Percentiles rank a stretch among this genome's conserved stretches.
Evolutionary conservation across 1,284 basidiomycete species (phyloP).

Genomic region (Cutaneotrichosporon spelunceum): DNA sequence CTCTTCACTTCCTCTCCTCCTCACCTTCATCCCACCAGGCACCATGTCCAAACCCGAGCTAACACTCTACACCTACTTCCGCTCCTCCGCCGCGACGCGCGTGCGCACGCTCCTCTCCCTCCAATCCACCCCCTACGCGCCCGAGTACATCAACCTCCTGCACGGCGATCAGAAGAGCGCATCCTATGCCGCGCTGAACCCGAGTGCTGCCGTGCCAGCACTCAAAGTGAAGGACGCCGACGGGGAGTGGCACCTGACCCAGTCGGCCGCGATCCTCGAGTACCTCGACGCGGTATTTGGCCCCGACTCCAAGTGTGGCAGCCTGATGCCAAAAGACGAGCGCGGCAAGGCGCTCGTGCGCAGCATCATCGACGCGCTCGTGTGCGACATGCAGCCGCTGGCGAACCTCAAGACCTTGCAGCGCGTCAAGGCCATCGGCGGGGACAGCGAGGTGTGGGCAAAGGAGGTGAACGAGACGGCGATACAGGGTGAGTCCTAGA

Average conservation of each 20-base stretch:
- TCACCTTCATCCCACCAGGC: too few relatives aligned
- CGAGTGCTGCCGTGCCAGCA: slow-evolving; percentile 14
- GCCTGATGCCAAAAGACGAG: slow-evolving; percentile 14
- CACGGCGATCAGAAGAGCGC: slow-evolving; percentile 18
- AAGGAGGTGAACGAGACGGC: slow-evolving; percentile 1
- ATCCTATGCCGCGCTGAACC: slow-evolving; percentile 16
- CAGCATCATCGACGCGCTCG: slow-evolving; percentile 17
- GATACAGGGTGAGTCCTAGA: slow-evolving; percentile 6
- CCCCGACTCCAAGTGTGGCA: neutral
- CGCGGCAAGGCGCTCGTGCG: slow-evolving; percentile 14
- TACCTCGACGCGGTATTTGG: slow-evolving; percentile 21
- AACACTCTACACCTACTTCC: slow-evolving; percentile 26
- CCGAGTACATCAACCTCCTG: slow-evolving; percentile 15
- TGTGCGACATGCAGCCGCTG: slow-evolving; percentile 23
- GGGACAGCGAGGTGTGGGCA: slow-evolving; percentile 17
- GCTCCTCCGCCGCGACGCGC: slow-evolving; percentile 21
- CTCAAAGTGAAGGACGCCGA: slow-evolving; percentile 14
- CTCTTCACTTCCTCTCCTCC: too few relatives aligned
- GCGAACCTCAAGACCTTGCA: slow-evolving; percentile 15
- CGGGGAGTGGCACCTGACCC: slow-evolving; percentile 16
- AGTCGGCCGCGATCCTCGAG: slow-evolving; percentile 24
- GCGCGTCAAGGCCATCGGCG: slow-evolving; percentile 14
- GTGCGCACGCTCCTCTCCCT: slow-evolving; percentile 22
- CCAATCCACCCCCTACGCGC: slow-evolving; percentile 15
- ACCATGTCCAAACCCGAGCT: slow-evolving; percentile 2